Base-by-base conservation (phyloP, 2,329 filamentous ascomycete genomes). In the Phialemoniopsis sp. region DNA sequence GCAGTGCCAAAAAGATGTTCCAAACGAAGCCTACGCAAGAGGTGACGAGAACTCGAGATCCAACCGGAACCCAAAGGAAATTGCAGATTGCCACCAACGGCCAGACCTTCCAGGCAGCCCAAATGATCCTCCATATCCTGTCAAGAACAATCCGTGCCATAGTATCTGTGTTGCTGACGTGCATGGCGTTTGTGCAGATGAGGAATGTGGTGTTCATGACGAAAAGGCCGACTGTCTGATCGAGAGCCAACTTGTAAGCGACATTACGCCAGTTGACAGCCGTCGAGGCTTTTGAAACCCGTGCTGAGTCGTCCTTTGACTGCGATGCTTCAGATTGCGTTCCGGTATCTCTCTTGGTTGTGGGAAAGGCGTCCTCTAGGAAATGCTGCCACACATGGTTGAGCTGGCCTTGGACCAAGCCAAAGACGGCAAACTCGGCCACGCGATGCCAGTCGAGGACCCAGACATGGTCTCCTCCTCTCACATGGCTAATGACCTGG, bases 1-100 rank as follows among this genome's bases (percentile, higher is more conserved):
- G n/a, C n/a, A n/a, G n/a, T n/a, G n/a, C n/a, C 38, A 54, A 35
- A 31, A 54, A 49, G 18, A 54, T 50, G 28, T 51, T 54, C 51
- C 51, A 54, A 14, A 45, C 46, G 21, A 54, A 54, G 5, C 51
- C 50, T 18, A 52, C 47, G 29, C 51, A 54, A 12, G 49, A 48
- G 1, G 48, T 44, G 15, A 54, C 51, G 28, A 52, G 18, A 29
- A 53, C 50, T 3, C 51, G 46, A 34, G 44, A 49, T 30, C 49
- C 42, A 17, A 54, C 51, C 9, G 51, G 51, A 13, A 54, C 46
- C 33, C 50, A 50, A 32, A 47, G 40, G 17, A 51, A 54, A 35
- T 51, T 54, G 36, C 47, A 36, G 15, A 52, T 38, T 31, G 46
- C 49, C 8, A 54, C 50, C 19, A 46, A 42, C 8, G 51, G 51